Evolutionary conservation across 2,329 filamentous ascomycete genomes (phyloP), one percentile per base, ranked within the genome.

Genomic region (Didymella pinodella): DNA sequence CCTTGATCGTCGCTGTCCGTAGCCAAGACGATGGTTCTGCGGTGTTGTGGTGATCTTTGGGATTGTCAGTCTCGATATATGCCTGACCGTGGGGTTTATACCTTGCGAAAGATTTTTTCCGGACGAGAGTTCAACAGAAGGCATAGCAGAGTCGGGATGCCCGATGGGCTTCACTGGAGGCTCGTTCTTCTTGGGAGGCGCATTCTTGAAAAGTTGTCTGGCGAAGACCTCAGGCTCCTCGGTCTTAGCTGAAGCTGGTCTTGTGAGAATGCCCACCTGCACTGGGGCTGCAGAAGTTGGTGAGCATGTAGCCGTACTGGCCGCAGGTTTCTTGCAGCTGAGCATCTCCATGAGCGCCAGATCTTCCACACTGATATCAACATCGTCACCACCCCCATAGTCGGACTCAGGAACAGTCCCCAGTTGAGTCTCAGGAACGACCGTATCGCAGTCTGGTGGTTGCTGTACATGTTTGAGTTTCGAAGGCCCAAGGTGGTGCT

Each of bases 381-480:
- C 2, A 1, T 51, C 41, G 31, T 32, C 12, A 32, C 28, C 28
- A 29, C 31, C 31, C 12, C 31, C 31, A 16, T 32, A 32, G 12
- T 32, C 31, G 31, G 31, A 32, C 12, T 32, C 31, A 16, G 31
- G 31, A 2, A 14, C 11, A 20, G 22, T n/a, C 14, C 43, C 61
- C 10, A 56, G 38, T 38, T 72, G 71, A 7, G 67, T 71, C 32
- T 71, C 66, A 5, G 59, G 58, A n/a, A 68, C 46, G 3, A 57
- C 26, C 4, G 28, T 22, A 20, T 74, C 62, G 32, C 67, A 70
- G 18, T 67, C 41, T 8, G 62, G 65, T 20, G 64, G 61, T 40
- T 69, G 66, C n/a, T 67, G 32, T 4, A 31, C 65, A 29, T 73
- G 43, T 18, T 69, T 62, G 22, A 75, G 66, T 20, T 49, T 55